These are phyloP conservation scores for Candida andamanensis DNA, from an alignment of 805 yeast genomes.

Conservation along the genomic window DNA sequence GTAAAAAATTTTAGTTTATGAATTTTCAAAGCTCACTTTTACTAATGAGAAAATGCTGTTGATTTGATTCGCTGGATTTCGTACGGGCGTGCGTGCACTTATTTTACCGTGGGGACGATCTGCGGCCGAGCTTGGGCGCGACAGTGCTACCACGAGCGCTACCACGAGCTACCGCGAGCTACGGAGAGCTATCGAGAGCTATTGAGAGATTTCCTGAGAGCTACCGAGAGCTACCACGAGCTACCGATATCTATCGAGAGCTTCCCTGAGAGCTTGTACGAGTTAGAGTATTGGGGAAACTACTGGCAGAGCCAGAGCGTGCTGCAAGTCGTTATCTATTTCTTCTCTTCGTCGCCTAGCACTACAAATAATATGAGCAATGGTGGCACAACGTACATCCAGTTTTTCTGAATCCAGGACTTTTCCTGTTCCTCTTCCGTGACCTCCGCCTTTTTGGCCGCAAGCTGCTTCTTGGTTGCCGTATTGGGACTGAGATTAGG, in stretches of 20 bases:
- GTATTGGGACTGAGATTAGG: constrained; percentile 27
- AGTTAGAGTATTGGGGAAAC: too few relatives aligned
- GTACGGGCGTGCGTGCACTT: too few relatives aligned
- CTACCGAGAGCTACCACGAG: too few relatives aligned
- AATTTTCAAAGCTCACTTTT: constrained; percentile 3
- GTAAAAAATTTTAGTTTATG: constrained; percentile 1
- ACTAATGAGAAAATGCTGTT: constrained; percentile 19
- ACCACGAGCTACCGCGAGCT: too few relatives aligned
- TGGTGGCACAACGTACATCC: constrained; percentile 58
- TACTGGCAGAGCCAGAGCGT: not conserved
- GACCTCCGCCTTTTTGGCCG: constrained; percentile 10
- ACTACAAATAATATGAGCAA: constrained; percentile 32
- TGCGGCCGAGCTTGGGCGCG: too few relatives aligned
- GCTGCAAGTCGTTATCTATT: not conserved
- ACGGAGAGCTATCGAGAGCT: too few relatives aligned
- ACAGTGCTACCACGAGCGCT: too few relatives aligned
- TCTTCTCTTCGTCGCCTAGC: constrained; percentile 16
- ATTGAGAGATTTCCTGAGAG: too few relatives aligned
- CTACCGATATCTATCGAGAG: too few relatives aligned
- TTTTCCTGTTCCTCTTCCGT: constrained; percentile 23
- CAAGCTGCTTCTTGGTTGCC: constrained; percentile 7
- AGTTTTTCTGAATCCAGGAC: constrained; percentile 55
- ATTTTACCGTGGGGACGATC: too few relatives aligned
- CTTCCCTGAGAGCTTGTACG: too few relatives aligned
- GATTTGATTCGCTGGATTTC: constrained; percentile 24